Evolutionary conservation across 163 green algal species (phyloP).

Genomic region (Coccomyxa subellipsoidea): DNA sequence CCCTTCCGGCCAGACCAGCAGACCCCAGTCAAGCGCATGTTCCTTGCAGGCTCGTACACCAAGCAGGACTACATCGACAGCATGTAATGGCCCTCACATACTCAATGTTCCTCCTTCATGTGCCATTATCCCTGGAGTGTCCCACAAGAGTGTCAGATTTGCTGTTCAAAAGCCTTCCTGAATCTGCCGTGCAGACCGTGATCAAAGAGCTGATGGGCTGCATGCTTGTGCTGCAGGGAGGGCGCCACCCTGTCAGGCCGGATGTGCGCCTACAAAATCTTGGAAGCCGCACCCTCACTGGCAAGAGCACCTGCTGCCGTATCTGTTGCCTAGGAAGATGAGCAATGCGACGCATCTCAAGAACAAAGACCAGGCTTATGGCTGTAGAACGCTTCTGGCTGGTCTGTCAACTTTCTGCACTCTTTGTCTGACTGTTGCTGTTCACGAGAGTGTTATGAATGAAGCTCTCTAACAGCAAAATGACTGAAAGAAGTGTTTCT

Average conservation of each 20-base stretch:
- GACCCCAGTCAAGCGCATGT: slow-evolving; percentile 93
- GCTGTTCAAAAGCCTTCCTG: too few relatives aligned
- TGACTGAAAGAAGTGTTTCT: too few relatives aligned
- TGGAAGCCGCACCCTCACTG: slow-evolving; percentile 40
- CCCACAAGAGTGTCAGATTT: too few relatives aligned
- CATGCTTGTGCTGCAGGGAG: slow-evolving; percentile 49
- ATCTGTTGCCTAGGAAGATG: neutral
- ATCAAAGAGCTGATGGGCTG: neutral
- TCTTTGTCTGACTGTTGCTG: too few relatives aligned
- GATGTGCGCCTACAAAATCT: slow-evolving; percentile 61
- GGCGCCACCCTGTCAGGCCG: slow-evolving; percentile 87
- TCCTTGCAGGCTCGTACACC: slow-evolving; percentile 92
- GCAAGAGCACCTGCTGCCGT: slow-evolving; percentile 5
- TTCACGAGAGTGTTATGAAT: too few relatives aligned
- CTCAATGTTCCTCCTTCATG: neutral
- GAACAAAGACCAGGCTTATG: neutral
- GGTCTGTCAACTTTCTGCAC: too few relatives aligned
- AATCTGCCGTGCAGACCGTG: neutral
- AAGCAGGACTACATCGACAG: slow-evolving; percentile 97
- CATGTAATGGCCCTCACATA: too few relatives aligned
- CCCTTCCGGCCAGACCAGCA: slow-evolving; percentile 62
- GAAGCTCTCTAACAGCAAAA: too few relatives aligned
- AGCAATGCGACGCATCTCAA: neutral
- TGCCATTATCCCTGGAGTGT: too few relatives aligned
- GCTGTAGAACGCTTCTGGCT: neutral